These are phyloP conservation scores for Rosa multiflora DNA, from an alignment of 306 rosid species.

Conservation along the genomic window DNA sequence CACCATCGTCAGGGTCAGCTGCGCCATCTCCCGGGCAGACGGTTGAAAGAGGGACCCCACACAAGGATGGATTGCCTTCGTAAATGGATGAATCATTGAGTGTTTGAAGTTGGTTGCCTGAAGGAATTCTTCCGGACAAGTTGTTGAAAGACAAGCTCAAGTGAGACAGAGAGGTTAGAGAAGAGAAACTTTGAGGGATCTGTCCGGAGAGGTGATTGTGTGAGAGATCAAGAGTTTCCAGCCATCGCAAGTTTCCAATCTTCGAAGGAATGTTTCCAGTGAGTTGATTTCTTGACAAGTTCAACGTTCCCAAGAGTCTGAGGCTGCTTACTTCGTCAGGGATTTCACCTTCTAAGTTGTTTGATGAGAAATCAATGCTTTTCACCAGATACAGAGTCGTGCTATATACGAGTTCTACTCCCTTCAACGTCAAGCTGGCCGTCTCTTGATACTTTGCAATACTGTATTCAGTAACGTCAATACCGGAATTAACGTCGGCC, in stretches of 20 bases:
- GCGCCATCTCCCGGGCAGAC: neutral
- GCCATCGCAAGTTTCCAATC: neutral
- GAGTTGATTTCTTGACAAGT: constrained; percentile 14
- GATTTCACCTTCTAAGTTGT: constrained; percentile 17
- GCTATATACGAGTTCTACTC: neutral
- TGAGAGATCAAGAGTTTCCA: constrained; percentile 4
- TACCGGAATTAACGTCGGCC: no score
- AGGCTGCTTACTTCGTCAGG: constrained; percentile 5
- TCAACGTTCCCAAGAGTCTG: neutral
- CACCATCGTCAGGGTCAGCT: neutral
- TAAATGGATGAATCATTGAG: constrained; percentile 8
- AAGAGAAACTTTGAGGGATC: constrained; percentile 12
- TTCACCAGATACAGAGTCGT: no score
- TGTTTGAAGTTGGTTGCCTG: constrained; percentile 8
- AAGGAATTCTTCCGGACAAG: constrained; percentile 15
- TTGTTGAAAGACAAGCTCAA: constrained; percentile 18
- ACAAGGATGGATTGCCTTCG: neutral
- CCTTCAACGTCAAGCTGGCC: neutral
- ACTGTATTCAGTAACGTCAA: no score
- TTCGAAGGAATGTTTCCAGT: constrained; percentile 14
- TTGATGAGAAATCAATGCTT: constrained; percentile 7
- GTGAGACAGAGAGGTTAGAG: constrained; percentile 3
- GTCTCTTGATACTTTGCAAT: neutral
- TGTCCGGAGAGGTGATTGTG: neutral
- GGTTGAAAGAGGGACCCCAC: neutral